Evolutionary conservation across 1,284 basidiomycete species (phyloP), one percentile per base, ranked within the genome.

Genomic region (Ceratobasidium sp.): DNA sequence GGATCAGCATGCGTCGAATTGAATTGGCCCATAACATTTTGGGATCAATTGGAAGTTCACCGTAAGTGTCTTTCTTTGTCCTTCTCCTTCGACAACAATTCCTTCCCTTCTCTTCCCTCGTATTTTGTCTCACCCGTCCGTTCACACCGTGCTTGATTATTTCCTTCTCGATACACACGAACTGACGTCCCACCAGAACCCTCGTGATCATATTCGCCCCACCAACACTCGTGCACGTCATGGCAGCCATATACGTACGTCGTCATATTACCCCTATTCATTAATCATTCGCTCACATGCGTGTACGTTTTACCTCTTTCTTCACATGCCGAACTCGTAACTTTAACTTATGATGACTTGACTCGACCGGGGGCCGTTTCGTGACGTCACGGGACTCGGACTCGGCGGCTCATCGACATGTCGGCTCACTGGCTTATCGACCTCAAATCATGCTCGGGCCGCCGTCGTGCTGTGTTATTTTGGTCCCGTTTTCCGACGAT

Each of bases 181-280:
- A 80, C 57, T 36, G 69, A 48, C 75, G 33, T 75, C 54, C 62
- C 48, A 63, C 62, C 77, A 96, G 95, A 22, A 90, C 93, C 2
- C 87, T 96, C 24, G 91, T 94, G 69, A 93, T 97, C 79, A 91
- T 97, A 67, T 95, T 96, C 81, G 91, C 93, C 5, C 93, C 94
- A 8, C 83, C 94, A 73, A 96, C 93, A 3, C 85, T 97, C 47
- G 85, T 94, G 1, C 95, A 97, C 84, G 94, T 97, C 77, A 90
- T 96, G 86, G 84, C 88, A 56, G 92, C 93, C 48, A 90, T 96
- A 78, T 94, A 94, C 81, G 93, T 93, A 81, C 76, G 91, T 84
- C 29, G 41, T 41, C 24, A 31, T 7, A 9, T 63, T 14, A 36
- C 33, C 45, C 47, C 19, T 31, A n/a, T 44, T 63, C 48, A 31